Conservation (phyloP, 805 yeast species). For the Millerozyma acaciae region DNA sequence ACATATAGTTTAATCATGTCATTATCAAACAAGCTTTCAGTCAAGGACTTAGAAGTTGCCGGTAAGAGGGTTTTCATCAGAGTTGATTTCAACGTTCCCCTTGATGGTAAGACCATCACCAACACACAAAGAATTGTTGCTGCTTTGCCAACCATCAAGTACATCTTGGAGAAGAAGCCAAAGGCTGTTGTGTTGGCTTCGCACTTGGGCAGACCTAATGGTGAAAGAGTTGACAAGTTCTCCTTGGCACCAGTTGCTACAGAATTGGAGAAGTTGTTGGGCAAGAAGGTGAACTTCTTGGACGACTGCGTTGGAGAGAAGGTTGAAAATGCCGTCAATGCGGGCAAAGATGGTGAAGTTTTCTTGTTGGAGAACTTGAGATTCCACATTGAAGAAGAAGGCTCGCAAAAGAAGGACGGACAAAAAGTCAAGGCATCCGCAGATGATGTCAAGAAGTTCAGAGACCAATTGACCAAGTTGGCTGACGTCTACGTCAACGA, state of each 20-base stretch:
- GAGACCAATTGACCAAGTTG: constrained; percentile 82
- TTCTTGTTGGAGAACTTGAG: constrained; percentile 95
- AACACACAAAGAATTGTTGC: constrained; percentile 99
- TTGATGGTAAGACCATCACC: constrained; percentile 95
- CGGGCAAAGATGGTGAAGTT: constrained; percentile 74
- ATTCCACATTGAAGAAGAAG: constrained; percentile 98
- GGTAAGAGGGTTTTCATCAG: constrained; percentile 97
- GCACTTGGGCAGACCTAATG: constrained; percentile 99
- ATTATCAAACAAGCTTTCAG: constrained; percentile 87
- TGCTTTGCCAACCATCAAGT: constrained; percentile 97
- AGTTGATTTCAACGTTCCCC: constrained; percentile 93
- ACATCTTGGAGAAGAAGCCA: constrained; percentile 88
- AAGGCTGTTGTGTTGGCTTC: constrained; percentile 91
- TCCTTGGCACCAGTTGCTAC: constrained; percentile 90
- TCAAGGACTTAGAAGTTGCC: constrained; percentile 80
- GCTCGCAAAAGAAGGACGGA: constrained; percentile 87
- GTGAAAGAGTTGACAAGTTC: constrained; percentile 80
- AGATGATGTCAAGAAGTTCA: constrained; percentile 81
- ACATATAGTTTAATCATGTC: too few species aligned
- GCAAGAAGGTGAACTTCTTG: constrained; percentile 71
- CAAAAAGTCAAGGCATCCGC: constrained; percentile 89
- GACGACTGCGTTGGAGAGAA: constrained; percentile 89
- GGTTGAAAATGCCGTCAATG: constrained; percentile 75
- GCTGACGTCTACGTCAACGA: constrained; percentile 98
- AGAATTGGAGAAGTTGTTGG: constrained; percentile 79